These are phyloP conservation scores for Erodium trifolium DNA, from an alignment of 441 rosid genomes.

Conservation along the genomic window DNA sequence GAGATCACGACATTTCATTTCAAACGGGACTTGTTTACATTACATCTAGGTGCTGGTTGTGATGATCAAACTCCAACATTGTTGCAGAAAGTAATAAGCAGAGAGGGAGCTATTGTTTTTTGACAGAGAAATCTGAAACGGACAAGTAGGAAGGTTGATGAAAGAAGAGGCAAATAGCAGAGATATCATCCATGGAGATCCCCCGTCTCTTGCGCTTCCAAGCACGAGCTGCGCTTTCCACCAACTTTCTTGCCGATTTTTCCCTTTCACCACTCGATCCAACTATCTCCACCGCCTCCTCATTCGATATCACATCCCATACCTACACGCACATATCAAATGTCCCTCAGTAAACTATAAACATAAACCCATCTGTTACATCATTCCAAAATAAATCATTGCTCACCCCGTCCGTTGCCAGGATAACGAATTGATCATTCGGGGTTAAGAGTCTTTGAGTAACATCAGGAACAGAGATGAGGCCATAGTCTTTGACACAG, in stretches of 20 bases:
- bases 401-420: slow-evolving; percentile 82
- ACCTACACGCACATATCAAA: slow-evolving; percentile 29
- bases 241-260: slow-evolving; percentile 58
- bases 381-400: too few species aligned
- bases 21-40: too few species aligned
- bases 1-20: too few species aligned
- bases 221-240: slow-evolving; percentile 51
- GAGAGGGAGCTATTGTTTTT: too few species aligned
- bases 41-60: too few species aligned
- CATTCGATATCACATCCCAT: slow-evolving; percentile 78
- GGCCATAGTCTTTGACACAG: slow-evolving; percentile 81
- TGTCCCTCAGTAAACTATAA: too few species aligned
- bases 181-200: slow-evolving; percentile 73
- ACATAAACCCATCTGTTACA: too few species aligned
- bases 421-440: slow-evolving; percentile 61
- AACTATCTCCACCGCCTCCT: slow-evolving; percentile 75
- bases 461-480: slow-evolving; percentile 69
- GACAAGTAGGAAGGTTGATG: slow-evolving; percentile 14
- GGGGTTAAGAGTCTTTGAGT: slow-evolving; percentile 48
- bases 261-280: slow-evolving; percentile 40
- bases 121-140: not conserved
- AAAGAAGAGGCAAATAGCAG: slow-evolving; percentile 82
- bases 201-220: slow-evolving; percentile 69
- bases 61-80: too few species aligned
- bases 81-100: not conserved